Percentiles rank a stretch among this genome's conserved stretches.
Evolutionary conservation across 371 early-diverging fungal genomes (phyloP).

Genomic region (Mucor indicus): DNA sequence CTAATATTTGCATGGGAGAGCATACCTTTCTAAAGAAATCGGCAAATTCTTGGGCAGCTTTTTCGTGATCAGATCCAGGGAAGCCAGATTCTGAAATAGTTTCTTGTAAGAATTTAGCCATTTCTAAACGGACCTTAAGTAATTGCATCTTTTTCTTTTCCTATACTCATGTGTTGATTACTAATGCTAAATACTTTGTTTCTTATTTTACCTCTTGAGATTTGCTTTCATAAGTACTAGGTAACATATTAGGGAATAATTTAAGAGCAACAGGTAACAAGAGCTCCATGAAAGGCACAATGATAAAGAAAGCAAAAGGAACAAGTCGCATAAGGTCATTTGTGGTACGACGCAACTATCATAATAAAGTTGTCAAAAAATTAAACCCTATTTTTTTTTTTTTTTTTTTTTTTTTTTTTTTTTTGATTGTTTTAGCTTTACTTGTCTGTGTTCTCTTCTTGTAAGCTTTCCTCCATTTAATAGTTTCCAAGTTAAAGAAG

Average conservation of each 20-base stretch:
- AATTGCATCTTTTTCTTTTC: constrained; percentile 90
- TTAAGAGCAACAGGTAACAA: constrained; percentile 88
- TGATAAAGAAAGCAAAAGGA: constrained; percentile 89
- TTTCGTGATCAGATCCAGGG: constrained; percentile 53
- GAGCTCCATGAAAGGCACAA: constrained; percentile 95
- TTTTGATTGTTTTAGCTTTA: constrained; percentile 23
- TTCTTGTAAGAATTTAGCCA: constrained; percentile 93
- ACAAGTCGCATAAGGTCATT: constrained; percentile 86
- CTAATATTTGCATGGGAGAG: too few relatives aligned
- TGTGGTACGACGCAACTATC: constrained; percentile 78
- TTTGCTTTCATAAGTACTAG: constrained; percentile 93
- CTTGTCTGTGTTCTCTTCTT: constrained; percentile 90
- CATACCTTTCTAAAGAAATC: constrained; percentile 80
- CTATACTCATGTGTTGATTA: constrained; percentile 26
- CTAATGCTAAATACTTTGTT: background rate
- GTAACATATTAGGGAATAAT: constrained; percentile 96
- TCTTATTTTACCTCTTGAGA: constrained; percentile 61
- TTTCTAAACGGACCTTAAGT: constrained; percentile 86
- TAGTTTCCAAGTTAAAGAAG: constrained; percentile 74
- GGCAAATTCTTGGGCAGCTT: constrained; percentile 75
- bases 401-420: too few relatives aligned
- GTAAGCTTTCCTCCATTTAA: constrained; percentile 77
- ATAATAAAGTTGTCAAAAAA: too few relatives aligned
- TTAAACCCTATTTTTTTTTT: too few relatives aligned
- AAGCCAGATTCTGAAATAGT: constrained; percentile 88